Percentiles rank a stretch among this genome's conserved stretches.
phyloP scores from a whole-genome alignment of 2,329 filamentous ascomycete species.

The Colletotrichum sp. region DNA sequence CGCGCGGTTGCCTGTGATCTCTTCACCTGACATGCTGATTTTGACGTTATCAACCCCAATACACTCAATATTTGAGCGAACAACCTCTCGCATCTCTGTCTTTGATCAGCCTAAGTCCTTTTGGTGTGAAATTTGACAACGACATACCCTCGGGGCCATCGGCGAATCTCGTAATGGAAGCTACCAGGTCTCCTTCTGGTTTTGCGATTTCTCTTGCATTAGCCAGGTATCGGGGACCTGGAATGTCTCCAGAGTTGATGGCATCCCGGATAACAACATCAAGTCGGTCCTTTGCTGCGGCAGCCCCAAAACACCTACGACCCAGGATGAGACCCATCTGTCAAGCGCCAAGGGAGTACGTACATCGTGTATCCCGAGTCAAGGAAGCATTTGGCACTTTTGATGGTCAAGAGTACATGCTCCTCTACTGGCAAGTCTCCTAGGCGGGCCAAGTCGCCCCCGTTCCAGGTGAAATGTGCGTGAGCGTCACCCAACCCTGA shows the following conservation, averaged over 20 bases:
- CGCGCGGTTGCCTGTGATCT: neutral
- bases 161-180: neutral
- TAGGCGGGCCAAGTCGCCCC: neutral
- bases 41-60: neutral
- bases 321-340: neutral
- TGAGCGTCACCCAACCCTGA: neutral
- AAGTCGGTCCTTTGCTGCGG: neutral
- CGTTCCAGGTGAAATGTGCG: neutral
- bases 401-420: neutral
- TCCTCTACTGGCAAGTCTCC: neutral
- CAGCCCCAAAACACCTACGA: neutral
- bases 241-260: neutral
- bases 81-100: neutral
- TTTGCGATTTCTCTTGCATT: neutral
- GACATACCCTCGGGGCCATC: neutral
- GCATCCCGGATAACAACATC: neutral
- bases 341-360: accelerated
- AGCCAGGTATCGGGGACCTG: neutral
- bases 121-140: accelerated
- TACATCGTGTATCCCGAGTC: neutral
- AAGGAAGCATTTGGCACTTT: neutral
- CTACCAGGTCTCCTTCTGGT: neutral
- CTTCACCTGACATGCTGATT: neutral
- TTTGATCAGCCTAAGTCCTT: neutral
- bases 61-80: neutral